phyloP scores from a whole-genome alignment of 2,329 filamentous ascomycete species.

The Chaetomiaceae sp. region DNA sequence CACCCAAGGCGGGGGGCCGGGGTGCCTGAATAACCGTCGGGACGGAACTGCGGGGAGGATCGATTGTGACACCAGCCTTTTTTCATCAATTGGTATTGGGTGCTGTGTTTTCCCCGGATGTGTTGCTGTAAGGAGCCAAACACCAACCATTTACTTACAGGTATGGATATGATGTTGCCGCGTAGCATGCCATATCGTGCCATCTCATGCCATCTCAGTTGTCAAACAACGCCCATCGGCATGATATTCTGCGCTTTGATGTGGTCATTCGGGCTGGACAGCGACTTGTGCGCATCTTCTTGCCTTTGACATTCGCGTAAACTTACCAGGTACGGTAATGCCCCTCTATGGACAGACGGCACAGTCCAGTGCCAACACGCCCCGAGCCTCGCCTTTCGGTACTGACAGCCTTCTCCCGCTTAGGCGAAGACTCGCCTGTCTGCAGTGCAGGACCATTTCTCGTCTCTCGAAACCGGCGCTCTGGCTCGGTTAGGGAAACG shows the following conservation, averaged over 20 bases:
- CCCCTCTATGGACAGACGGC: background rate
- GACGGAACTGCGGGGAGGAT: constrained; percentile 10
- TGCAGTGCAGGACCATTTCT: background rate
- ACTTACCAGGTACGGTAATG: too few species aligned
- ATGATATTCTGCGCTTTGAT: background rate
- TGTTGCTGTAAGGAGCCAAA: too few species aligned
- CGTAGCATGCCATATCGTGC: too few species aligned
- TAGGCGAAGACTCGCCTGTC: background rate
- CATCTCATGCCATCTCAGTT: background rate
- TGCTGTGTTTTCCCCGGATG: too few species aligned
- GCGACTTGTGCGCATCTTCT: too few species aligned
- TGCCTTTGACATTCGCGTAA: too few species aligned
- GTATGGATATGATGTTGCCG: too few species aligned
- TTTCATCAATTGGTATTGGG: background rate
- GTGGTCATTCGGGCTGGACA: too few species aligned
- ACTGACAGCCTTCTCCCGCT: background rate
- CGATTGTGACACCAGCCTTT: background rate
- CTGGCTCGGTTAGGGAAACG: background rate
- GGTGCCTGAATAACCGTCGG: constrained; percentile 13
- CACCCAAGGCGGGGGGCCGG: background rate
- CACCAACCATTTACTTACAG: too few species aligned
- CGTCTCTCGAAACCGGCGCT: background rate
- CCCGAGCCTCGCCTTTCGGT: background rate
- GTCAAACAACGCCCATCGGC: background rate
- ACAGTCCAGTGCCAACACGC: background rate